phyloP scores from a whole-genome alignment of 768 basidiomycete species.

The Kwoniella europaea region DNA sequence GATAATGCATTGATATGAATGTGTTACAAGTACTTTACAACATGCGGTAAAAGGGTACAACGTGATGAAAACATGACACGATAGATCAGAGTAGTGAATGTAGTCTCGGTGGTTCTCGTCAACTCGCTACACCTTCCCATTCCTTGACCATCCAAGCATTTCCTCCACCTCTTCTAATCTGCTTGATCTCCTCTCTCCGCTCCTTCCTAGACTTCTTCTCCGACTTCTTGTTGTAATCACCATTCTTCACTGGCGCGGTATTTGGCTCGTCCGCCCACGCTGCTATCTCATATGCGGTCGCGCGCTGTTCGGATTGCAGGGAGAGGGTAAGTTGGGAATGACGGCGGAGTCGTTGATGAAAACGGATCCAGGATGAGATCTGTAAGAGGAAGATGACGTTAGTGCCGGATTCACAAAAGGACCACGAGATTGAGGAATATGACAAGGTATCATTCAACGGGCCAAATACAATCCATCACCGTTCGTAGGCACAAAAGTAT shows the following conservation, averaged over 20 bases:
- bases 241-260: constrained; percentile 21
- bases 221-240: constrained; percentile 18
- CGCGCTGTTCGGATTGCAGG: constrained; percentile 39
- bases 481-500: no score
- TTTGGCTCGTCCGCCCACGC: constrained; percentile 50
- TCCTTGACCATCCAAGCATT: constrained; percentile 50
- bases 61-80: no score
- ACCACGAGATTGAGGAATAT: not conserved
- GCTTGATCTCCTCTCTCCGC: constrained; percentile 33
- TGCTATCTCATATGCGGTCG: constrained; percentile 48
- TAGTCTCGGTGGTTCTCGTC: not conserved
- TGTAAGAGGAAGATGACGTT: constrained; percentile 1
- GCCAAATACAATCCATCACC: no score
- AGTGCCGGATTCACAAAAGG: not conserved
- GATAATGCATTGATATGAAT: not conserved
- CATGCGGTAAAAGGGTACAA: not conserved
- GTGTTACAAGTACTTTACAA: not conserved
- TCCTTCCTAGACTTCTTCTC: constrained; percentile 32
- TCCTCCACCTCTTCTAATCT: constrained; percentile 42
- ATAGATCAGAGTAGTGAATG: no score
- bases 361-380: constrained; percentile 48
- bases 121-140: constrained; percentile 48
- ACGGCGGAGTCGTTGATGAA: constrained; percentile 36
- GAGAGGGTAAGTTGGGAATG: constrained; percentile 32
- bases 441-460: no score